Percentiles rank a stretch among this genome's conserved stretches.
Evolutionary conservation across 2,329 filamentous ascomycete species (phyloP).

Genomic region (Myriosclerotinia duriaeana): DNA sequence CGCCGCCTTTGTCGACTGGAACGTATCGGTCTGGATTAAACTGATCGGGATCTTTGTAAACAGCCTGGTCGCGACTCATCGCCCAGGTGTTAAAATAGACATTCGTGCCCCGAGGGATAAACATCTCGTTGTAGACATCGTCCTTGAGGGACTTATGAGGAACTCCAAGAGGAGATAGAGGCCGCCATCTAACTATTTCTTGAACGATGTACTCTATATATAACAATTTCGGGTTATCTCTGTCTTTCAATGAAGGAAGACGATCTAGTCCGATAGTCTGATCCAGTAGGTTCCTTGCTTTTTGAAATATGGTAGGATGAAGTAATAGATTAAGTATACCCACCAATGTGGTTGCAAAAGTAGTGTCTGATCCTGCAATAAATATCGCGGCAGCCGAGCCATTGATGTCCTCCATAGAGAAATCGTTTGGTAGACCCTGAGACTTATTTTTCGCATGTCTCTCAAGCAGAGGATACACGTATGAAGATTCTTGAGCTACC

Average conservation of each 20-base stretch:
- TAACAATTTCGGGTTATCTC: slow-evolving; percentile 40
- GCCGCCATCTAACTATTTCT: slow-evolving; percentile 48
- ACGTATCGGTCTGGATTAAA: slow-evolving; percentile 51
- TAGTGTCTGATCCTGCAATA: slow-evolving; percentile 46
- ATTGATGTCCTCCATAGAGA: slow-evolving; percentile 43
- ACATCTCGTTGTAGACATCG: slow-evolving; percentile 56
- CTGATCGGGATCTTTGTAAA: slow-evolving; percentile 46
- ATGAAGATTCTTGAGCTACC: slow-evolving; percentile 12
- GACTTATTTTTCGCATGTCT: background rate
- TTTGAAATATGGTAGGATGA: slow-evolving; percentile 47
- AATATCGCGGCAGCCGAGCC: slow-evolving; percentile 49
- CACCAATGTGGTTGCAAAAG: slow-evolving; percentile 45
- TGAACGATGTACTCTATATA: slow-evolving; percentile 50
- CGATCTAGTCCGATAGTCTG: slow-evolving; percentile 43
- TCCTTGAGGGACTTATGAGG: slow-evolving; percentile 56
- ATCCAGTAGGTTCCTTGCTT: slow-evolving; percentile 50
- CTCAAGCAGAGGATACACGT: slow-evolving; percentile 22
- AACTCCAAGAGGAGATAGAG: slow-evolving; percentile 51
- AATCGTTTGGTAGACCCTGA: slow-evolving; percentile 21
- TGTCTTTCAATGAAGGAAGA: slow-evolving; percentile 40
- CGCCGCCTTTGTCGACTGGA: slow-evolving; percentile 44
- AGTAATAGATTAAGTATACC: slow-evolving; percentile 44
- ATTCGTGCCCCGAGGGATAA: slow-evolving; percentile 57
- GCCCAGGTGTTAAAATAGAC: slow-evolving; percentile 53
- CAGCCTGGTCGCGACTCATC: slow-evolving; percentile 52